These are phyloP conservation scores for Exobasidium cylindrosporum DNA, from an alignment of 1,284 basidiomycete species.

Conservation along the genomic window DNA sequence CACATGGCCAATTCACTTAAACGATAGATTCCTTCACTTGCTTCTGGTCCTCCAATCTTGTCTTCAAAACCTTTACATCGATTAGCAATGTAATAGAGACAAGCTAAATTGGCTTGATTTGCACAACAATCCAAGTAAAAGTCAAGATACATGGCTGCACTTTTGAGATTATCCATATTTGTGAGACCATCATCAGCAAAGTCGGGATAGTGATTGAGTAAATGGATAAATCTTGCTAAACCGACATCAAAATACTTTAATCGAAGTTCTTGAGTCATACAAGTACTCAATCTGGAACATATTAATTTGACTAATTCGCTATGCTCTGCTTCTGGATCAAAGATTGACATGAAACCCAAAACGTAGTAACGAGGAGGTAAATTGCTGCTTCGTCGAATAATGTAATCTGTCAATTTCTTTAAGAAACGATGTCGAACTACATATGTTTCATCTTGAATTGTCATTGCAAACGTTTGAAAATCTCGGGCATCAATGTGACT, in stretches of 20 bases:
- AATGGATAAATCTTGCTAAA: constrained; percentile 78
- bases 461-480: constrained; percentile 71
- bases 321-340: constrained; percentile 74
- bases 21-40: constrained; percentile 65
- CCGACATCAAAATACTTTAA: constrained; percentile 66
- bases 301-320: constrained; percentile 32
- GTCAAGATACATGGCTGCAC: constrained; percentile 65
- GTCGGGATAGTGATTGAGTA: constrained; percentile 92
- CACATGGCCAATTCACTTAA: constrained; percentile 84
- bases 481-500: constrained; percentile 59
- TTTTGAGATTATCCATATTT: constrained; percentile 1
- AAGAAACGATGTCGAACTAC: constrained; percentile 78
- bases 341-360: constrained; percentile 80
- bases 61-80: constrained; percentile 85
- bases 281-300: constrained; percentile 14
- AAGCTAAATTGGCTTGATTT: constrained; percentile 69
- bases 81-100: constrained; percentile 77
- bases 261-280: constrained; percentile 21
- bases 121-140: constrained; percentile 79
- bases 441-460: constrained; percentile 81
- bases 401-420: constrained; percentile 68
- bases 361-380: constrained; percentile 74
- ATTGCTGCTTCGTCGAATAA: constrained; percentile 61
- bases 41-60: constrained; percentile 51
- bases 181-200: constrained; percentile 65